These are phyloP conservation scores for Lipomyces kockii DNA, from an alignment of 805 yeast genomes.

Conservation along the genomic window DNA sequence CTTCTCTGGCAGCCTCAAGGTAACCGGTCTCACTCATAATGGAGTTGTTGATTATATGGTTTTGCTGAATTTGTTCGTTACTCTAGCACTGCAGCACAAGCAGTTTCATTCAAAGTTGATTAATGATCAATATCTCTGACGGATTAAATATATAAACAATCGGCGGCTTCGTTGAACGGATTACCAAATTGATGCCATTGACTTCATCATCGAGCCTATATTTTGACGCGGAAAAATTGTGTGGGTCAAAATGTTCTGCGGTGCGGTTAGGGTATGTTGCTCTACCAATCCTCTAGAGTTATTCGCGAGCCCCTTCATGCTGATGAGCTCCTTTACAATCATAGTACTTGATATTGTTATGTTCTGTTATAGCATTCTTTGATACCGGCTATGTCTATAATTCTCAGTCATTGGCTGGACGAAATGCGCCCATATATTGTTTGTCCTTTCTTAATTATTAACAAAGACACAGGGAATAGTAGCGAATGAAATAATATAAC, in stretches of 20 bases:
- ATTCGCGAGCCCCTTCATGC: neutral
- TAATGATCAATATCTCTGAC: neutral
- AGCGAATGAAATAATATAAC: no score
- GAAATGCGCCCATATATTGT: no score
- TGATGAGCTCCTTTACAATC: no score
- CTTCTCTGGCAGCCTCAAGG: conserved; percentile 31
- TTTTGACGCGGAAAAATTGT: neutral
- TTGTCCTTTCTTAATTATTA: no score
- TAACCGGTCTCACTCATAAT: conserved; percentile 34
- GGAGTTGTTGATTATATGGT: neutral
- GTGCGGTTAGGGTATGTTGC: neutral
- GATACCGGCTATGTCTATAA: no score
- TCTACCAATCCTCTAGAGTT: neutral
- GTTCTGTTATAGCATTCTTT: no score
- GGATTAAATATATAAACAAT: neutral
- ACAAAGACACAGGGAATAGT: no score
- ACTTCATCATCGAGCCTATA: neutral
- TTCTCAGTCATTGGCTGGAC: no score
- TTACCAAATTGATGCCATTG: neutral
- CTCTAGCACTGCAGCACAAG: neutral
- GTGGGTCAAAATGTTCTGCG: neutral
- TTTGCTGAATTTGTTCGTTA: neutral
- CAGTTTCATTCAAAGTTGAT: neutral
- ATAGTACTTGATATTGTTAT: no score
- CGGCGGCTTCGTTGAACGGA: neutral